Evolutionary conservation across 2,329 filamentous ascomycete genomes (phyloP).

Genomic region (Chaetomiaceae sp.): DNA sequence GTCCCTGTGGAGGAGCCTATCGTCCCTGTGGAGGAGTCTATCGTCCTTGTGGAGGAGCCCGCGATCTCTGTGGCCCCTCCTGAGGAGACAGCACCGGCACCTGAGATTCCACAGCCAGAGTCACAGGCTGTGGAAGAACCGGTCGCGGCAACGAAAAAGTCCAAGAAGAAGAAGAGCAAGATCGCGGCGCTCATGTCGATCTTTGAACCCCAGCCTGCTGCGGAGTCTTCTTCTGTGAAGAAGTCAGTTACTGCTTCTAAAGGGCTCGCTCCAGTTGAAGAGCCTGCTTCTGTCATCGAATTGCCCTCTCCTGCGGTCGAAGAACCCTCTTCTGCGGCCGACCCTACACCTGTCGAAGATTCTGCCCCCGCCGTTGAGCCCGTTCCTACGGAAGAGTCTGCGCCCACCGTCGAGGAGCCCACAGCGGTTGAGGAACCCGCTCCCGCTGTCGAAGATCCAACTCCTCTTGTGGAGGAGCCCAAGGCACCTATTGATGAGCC

Average conservation of each 20-base stretch:
- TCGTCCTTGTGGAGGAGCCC: no score
- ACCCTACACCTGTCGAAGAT: background rate
- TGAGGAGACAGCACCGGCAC: background rate
- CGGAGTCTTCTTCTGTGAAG: background rate
- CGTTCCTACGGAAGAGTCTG: background rate
- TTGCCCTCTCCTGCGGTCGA: background rate
- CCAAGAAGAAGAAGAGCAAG: conserved; percentile 18
- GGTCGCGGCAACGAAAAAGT: conserved; percentile 19
- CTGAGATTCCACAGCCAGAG: background rate
- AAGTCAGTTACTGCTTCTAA: background rate
- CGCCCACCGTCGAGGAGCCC: background rate
- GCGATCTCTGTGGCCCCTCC: background rate
- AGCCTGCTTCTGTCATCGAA: background rate
- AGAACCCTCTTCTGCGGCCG: background rate
- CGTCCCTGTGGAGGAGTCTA: no score
- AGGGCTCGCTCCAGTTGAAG: background rate
- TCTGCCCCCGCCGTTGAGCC: background rate
- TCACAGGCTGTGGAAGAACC: background rate
- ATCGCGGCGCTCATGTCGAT: conserved; percentile 4
- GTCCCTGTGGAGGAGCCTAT: background rate
- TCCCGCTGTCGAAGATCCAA: background rate
- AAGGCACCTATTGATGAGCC: background rate
- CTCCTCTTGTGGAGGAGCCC: background rate
- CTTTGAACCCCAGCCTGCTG: background rate
- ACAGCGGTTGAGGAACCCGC: background rate